Base-by-base conservation (phyloP, 345 rosid genomes). In the Euphorbia tirucalli region DNA sequence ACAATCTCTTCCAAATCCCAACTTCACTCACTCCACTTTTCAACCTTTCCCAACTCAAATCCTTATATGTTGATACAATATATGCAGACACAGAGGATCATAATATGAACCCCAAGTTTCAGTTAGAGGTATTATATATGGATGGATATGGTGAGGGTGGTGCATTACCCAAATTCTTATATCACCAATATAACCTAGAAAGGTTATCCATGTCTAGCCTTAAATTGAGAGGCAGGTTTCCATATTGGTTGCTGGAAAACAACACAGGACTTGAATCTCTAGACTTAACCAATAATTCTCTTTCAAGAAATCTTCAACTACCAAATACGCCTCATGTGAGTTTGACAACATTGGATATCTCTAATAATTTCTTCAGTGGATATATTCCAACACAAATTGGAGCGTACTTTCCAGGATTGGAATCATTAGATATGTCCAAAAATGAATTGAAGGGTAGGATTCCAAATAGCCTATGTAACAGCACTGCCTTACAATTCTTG, bases 1-100 rank as follows among this genome's bases (percentile, higher is more conserved):
- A 60, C 30, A 74, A 74, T 59, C 39, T 22, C 0, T 68, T 74
- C 13, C 67, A 59, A 48, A 32, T 74, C 5, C 77, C 77, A 46
- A 49, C 24, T 10, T 48, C 72, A 15, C 55, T 74, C 18, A 2
- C 3, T 3, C 50, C 77, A 7, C 60, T 74, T 3, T 57, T 57
- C n/a, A 66, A 74, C 37, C 61, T 3, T 16, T 59, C 72, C 13
- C 50, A 22, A 3, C 72, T 67, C 54, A 59, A 32, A 46, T 7
- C 15, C 1, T 27, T 75, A 18, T 11, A 15, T 60, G 22, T 13
- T 30, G n/a, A 60, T 31, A 18, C 4, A 4, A 10, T 60, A 15
- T 18, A 60, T 60, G n/a, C 41, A 30, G 22, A 60, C 18, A 14
- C 18, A 31, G 4, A 30, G 37, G 39, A 56, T 21, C 15, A 7